A percentile compares a stretch with the other conserved stretches of the same genome.
phyloP scores from a whole-genome alignment of 2,329 filamentous ascomycete species.

The Cercospora sp. region DNA sequence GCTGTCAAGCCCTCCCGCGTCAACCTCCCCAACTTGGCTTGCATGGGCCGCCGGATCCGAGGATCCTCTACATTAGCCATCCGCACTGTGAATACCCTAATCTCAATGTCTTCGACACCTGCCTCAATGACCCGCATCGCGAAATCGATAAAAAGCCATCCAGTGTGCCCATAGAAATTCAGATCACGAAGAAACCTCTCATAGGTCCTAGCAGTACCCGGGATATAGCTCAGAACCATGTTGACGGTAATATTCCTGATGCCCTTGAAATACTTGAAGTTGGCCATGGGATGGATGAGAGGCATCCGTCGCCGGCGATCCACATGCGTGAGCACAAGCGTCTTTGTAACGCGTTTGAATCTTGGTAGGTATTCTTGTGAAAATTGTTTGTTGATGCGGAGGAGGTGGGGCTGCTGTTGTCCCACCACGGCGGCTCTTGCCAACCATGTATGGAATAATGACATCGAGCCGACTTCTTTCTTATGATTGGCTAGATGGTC shows the following conservation, averaged over 20 bases:
- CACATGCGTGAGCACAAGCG: not conserved
- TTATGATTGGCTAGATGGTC: not conserved
- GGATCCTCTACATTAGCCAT: not conserved
- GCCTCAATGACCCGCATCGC: no score
- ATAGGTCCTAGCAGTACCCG: not conserved
- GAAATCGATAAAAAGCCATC: not conserved
- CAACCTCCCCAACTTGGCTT: not conserved
- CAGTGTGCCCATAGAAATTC: not conserved
- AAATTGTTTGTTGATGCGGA: not conserved
- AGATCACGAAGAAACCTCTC: not conserved
- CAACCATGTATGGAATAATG: no score
- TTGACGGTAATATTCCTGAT: not conserved
- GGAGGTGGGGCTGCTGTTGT: not conserved
- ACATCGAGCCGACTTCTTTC: not conserved
- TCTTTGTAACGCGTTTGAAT: not conserved
- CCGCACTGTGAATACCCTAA: not conserved
- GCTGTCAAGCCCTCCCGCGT: not conserved
- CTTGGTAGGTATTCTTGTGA: not conserved
- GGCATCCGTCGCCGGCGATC: not conserved
- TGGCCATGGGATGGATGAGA: not conserved
- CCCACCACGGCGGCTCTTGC: not conserved
- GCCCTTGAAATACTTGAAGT: not conserved
- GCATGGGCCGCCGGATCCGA: not conserved
- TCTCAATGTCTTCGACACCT: not conserved
- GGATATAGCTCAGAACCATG: not conserved